Base-by-base conservation (phyloP, 2,329 filamentous ascomycete genomes). In the Claviceps sp. region DNA sequence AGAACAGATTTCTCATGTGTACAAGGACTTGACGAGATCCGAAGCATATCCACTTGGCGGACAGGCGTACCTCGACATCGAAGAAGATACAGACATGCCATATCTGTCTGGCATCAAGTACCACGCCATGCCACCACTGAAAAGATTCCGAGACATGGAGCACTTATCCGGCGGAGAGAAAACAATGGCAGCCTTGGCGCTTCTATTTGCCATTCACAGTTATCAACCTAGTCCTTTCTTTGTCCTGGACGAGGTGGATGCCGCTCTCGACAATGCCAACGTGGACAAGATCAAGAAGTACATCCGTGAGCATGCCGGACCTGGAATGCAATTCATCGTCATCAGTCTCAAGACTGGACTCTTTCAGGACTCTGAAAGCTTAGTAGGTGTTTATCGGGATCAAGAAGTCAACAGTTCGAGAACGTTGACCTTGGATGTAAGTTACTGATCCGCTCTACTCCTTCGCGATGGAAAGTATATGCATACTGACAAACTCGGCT, bases 81-180 rank as follows among this genome's bases (percentile, higher is more conserved):
- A 85, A 66, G 90, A 95, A 65, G 91, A 98, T 66, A 87, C 85
- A n/a, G 89, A 95, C 57, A 91, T 95, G 62, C 93, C 93, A 0
- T 98, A 97, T 67, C 79, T 96, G 4, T 89, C 87, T 42, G 93
- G 93, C 36, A 89, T 98, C 70, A 96, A 95, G 65, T 98, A 98
- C 70, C 90, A 97, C 65, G 94, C 93, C 56, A 98, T 97, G 90
- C 93, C 93, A 20, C 93, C 93, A 1, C 81, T 96, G 56, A 98
- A 98, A 72, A 89, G 93, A 46, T 98, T 98, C 79, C 81, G 93
- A 61, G 94, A 98, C 67, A 98, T 98, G 93, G 93, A 98, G 68
- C 93, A 96, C 65, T 74, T 98, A 9, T 95, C 89, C 1, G 93
- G 93, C 61, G 93, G 93, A 52, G 93, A 98, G 71, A 98, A 98